Base-by-base conservation (phyloP, 345 rosid genomes). In the Raphanus raphanistrum region DNA sequence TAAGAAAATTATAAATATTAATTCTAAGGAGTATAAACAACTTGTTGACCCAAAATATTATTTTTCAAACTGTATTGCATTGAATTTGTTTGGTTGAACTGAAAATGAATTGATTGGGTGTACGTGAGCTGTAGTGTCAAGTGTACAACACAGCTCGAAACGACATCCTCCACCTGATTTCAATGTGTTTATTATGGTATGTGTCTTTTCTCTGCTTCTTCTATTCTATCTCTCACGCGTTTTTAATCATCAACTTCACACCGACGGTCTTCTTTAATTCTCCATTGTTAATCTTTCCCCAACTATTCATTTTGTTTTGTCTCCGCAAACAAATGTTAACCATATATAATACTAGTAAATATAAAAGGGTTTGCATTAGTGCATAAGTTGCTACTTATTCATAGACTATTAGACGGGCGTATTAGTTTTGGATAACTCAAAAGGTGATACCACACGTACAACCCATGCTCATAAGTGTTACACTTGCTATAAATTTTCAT, bases 101-200 rank as follows among this genome's bases (percentile, higher is more conserved):
- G 17, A 4, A 54, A 52, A 75, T 55, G 32, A 35, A 38, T 2
- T 2, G 38, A 35, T 28, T 11, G 76, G 77, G 77, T 66, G 73
- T 73, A 61, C 61, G 61, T 72, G 78, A 79, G 82, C 73, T 79
- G 77, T 71, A 65, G 72, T 77, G 82, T 66, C 54, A 72, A 72
- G 77, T 25, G 71, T 65, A 33, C 4, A 0, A n/a, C 68, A 63
- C 57, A 66, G 48, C 11, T 66, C 36, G 29, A 67, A 27, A 67
- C 78, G 82, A 79, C 82, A 79, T 48, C 55, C 3, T 67, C 77
- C 81, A 79, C 82, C 82, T 79, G 82, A 72, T 79, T 68, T 73
- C 82, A 79, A 73, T 73, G 82, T 78, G 77, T 66, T 67, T 65
- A 66, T 48, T 61, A 60, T 70, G 50, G 25, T 55, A 33, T 21